Base-by-base conservation (phyloP, 2,329 filamentous ascomycete species). In the Colletotrichum musae region DNA sequence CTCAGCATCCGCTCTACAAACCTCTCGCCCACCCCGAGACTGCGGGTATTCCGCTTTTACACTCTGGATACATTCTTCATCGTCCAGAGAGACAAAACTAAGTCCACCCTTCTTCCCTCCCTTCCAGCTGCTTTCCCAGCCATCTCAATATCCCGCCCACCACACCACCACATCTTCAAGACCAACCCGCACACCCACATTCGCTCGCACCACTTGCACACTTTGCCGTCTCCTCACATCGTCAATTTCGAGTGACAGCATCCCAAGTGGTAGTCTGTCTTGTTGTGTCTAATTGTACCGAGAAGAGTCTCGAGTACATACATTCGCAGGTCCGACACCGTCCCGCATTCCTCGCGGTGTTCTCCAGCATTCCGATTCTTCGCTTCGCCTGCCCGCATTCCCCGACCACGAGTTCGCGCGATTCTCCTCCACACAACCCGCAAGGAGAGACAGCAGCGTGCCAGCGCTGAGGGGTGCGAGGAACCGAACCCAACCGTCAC, bases 1-100 rank as follows among this genome's bases (percentile, higher is more conserved):
- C 53, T 67, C 58, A 62, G 58, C 39, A 62, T 43, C 47, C 57
- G n/a, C 36, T 62, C 59, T 68, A 56, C 50, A 68, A 65, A 68
- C 66, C 50, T 65, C 48, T 61, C 48, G 53, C 41, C 26, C 43
- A 16, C 41, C 32, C 64, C 58, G 56, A 71, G 28, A 18, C 47
- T 54, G 47, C 64, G 66, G 63, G 63, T 51, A 56, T 60, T 41
- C 50, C 52, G 57, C 58, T 36, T 52, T 53, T 57, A 59, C 21
- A 57, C 54, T 51, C 64, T 58, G 68, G 64, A 43, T 39, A 53
- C 50, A 48, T 56, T 48, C 50, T 59, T 26, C 16, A 45, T 47
- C 32, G 32, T 36, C 43, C 60, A 62, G 58, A 83, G 32, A 45
- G 60, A 56, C 53, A 68, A 68, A 71, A 68, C 71, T 71, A 48